Conservation (phyloP, 2,329 filamentous ascomycete species). For the Zasmidium angulare region DNA sequence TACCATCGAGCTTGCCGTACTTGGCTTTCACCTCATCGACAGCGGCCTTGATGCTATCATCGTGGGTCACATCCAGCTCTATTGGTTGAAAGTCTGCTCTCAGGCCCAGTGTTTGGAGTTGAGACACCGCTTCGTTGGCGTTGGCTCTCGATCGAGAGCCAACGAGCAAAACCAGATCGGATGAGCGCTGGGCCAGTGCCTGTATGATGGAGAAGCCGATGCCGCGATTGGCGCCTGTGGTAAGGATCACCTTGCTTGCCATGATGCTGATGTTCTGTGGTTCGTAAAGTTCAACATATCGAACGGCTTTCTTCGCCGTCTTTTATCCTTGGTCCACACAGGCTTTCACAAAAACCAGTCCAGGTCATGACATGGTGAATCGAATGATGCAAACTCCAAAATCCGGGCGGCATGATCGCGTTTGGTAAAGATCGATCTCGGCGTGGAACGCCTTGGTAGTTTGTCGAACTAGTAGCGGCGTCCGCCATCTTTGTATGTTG, state of each 20-base stretch:
- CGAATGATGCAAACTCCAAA: neutral
- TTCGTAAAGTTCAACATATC: too few species aligned
- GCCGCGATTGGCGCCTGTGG: constrained; percentile 25
- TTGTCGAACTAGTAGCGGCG: neutral
- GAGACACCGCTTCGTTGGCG: constrained; percentile 30
- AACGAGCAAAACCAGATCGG: constrained; percentile 32
- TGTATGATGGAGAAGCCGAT: constrained; percentile 25
- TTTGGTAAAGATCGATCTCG: neutral
- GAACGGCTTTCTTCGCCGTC: too few species aligned
- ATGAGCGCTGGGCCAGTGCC: constrained; percentile 24
- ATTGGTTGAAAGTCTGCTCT: constrained; percentile 27
- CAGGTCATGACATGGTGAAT: neutral
- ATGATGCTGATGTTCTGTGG: neutral
- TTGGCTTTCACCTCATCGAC: constrained; percentile 21
- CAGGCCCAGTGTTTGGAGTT: constrained; percentile 24
- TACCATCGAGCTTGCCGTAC: constrained; percentile 31
- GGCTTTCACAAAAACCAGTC: too few species aligned
- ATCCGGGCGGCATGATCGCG: neutral
- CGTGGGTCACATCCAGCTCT: constrained; percentile 31
- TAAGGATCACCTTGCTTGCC: constrained; percentile 15
- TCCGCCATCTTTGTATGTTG: neutral
- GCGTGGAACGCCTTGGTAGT: neutral
- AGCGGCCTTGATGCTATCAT: constrained; percentile 27
- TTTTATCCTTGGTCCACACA: too few species aligned
- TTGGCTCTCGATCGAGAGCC: constrained; percentile 26